Evolutionary conservation across 2,329 filamentous ascomycete genomes (phyloP).

Genomic region (Colletotrichum tofieldiae): DNA sequence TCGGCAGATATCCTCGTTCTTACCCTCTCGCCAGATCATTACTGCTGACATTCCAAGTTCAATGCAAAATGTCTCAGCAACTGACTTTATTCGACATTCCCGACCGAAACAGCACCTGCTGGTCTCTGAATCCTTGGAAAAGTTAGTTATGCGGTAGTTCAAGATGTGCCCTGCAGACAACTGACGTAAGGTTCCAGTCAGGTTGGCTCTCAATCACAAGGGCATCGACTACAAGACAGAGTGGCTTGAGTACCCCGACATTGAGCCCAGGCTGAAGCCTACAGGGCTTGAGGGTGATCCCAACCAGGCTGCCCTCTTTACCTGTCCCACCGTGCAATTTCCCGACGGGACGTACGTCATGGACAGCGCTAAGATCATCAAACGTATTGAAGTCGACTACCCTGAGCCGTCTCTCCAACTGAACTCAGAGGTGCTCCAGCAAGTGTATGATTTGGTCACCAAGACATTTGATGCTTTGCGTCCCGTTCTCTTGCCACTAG

Average conservation of each 20-base stretch:
- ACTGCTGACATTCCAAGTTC: neutral
- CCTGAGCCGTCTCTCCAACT: slow-evolving; percentile 73
- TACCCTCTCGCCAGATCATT: neutral
- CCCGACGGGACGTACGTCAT: slow-evolving; percentile 73
- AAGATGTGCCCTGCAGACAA: neutral
- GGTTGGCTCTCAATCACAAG: slow-evolving; percentile 79
- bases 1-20: neutral
- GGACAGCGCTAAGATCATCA: slow-evolving; percentile 75
- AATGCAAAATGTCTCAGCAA: slow-evolving; percentile 44
- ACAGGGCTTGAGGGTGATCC: slow-evolving; percentile 62
- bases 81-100: slow-evolving; percentile 76
- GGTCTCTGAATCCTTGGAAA: slow-evolving; percentile 82
- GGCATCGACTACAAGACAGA: slow-evolving; percentile 76
- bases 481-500: slow-evolving; percentile 61
- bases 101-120: slow-evolving; percentile 59
- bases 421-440: slow-evolving; percentile 65
- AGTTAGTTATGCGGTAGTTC: slow-evolving; percentile 57
- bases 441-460: slow-evolving; percentile 59
- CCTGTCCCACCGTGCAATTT: slow-evolving; percentile 70
- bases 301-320: slow-evolving; percentile 60
- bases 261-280: slow-evolving; percentile 68
- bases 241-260: slow-evolving; percentile 80
- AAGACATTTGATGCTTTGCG: slow-evolving; percentile 52
- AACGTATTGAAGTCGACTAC: slow-evolving; percentile 70
- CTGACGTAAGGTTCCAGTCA: slow-evolving; percentile 60